Conservation (phyloP, 495 filamentous ascomycete genomes). For the Annulohypoxylon moriforme region DNA sequence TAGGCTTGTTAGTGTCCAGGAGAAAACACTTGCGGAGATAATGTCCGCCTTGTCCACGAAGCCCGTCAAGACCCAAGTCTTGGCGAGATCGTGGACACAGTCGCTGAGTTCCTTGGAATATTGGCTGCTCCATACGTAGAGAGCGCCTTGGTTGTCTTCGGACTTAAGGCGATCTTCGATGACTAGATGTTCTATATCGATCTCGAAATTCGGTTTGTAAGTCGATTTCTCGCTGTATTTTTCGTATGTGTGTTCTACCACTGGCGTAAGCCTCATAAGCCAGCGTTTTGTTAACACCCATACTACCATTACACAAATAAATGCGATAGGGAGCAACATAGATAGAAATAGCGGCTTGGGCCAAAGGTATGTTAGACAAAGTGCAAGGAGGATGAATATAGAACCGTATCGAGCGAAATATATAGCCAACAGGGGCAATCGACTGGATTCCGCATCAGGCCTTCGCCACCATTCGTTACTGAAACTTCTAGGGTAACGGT, state of each 20-base stretch:
- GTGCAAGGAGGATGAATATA: background rate
- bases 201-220: background rate
- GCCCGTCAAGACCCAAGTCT: background rate
- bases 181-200: constrained; percentile 10
- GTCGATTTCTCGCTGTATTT: background rate
- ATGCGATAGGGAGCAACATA: background rate
- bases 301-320: background rate
- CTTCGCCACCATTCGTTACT: constrained; percentile 14
- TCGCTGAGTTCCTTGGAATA: constrained; percentile 11
- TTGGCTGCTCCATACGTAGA: constrained; percentile 7
- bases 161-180: constrained; percentile 12
- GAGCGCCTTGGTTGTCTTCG: background rate
- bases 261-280: background rate
- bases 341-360: background rate
- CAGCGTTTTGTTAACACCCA: background rate
- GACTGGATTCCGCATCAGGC: background rate
- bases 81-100: constrained; percentile 1
- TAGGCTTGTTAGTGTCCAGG: constrained; percentile 3
- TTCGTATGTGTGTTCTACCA: background rate
- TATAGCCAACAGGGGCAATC: background rate
- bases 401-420: background rate
- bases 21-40: background rate
- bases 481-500: background rate
- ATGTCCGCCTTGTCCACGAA: constrained; percentile 7
- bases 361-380: constrained; percentile 2